Conservation (phyloP, 169 alveolate species). For the Plasmodium cynomolgi region DNA sequence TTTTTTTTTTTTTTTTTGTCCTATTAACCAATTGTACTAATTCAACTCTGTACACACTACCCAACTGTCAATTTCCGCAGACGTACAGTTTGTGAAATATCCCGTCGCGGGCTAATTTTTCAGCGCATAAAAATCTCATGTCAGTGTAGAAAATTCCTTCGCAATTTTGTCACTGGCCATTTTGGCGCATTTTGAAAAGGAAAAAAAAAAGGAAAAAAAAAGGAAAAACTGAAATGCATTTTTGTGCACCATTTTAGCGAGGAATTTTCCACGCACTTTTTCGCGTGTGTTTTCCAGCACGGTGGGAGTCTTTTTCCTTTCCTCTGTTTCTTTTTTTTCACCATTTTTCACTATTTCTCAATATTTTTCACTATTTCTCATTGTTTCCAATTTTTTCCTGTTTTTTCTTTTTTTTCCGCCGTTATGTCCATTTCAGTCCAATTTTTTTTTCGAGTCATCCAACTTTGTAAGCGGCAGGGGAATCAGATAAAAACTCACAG, state of each 20-base stretch:
- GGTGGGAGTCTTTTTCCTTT: background rate
- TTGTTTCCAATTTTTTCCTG: background rate
- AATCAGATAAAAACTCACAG: background rate
- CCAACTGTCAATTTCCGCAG: background rate
- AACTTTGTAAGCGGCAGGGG: background rate
- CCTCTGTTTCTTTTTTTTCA: background rate
- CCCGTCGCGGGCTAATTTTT: slow-evolving; percentile 7
- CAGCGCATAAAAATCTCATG: background rate
- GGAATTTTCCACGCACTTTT: background rate
- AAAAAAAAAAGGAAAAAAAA: background rate
- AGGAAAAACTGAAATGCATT: background rate
- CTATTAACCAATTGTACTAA: background rate
- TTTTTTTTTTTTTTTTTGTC: background rate
- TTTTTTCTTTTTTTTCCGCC: background rate
- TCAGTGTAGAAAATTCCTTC: slow-evolving; percentile 7
- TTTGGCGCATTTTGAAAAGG: background rate
- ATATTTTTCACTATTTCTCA: background rate
- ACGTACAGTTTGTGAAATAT: background rate
- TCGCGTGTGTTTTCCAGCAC: background rate
- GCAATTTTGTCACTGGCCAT: background rate
- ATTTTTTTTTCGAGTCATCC: background rate
- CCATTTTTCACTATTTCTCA: background rate
- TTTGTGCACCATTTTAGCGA: slow-evolving; percentile 1
- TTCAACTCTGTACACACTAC: background rate
- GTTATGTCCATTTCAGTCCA: background rate